Base-by-base conservation (phyloP, 306 rosid genomes). In the Adenanthera pavonina region DNA sequence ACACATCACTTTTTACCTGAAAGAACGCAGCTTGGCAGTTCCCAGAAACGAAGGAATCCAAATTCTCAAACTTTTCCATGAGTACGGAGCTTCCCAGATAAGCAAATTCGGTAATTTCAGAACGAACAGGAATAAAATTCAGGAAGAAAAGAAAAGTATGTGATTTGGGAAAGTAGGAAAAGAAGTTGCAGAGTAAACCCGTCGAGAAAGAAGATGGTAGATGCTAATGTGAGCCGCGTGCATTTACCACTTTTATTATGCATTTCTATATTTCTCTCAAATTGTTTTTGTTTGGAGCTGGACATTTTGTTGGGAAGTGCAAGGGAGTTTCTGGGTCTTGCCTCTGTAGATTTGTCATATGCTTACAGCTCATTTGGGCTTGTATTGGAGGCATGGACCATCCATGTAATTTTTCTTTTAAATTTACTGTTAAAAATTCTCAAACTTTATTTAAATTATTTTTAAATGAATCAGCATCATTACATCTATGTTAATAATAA, bases 161-260 rank as follows among this genome's bases (percentile, higher is more conserved):
- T 13, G 72, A 67, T 72, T 60, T 47, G 3, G 77, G 75, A 53
- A 78, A 81, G 81, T 77, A 78, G 35, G 62, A 75, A 64, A 49
- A 70, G 48, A 67, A 77, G 87, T 75, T 84, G 33, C 65, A 57
- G 54, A 77, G 53, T 56, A 74, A 74, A 41, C 68, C 54, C 36
- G 78, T 60, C 41, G 53, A 74, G 54, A 71, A 49, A 46, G 49
- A 61, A 38, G 46, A 19, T 81, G 74, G 71, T 41, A 1, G 12
- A 15, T 81, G 77, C 88, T 81, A 85, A 73, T 44, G 75, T 85
- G 68, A 41, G 78, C 88, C 71, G 41, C 49, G 75, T 49, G 64
- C 15, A 36, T 73, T 4, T 9, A 10, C 25, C 17, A 8, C 9
- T 15, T 51, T 10, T 0, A 40, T 34, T 2, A 33, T 8, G 56